These are phyloP conservation scores for Phytophthora fragariaefolia DNA, from an alignment of 352 stramenopile species.

Conservation along the genomic window DNA sequence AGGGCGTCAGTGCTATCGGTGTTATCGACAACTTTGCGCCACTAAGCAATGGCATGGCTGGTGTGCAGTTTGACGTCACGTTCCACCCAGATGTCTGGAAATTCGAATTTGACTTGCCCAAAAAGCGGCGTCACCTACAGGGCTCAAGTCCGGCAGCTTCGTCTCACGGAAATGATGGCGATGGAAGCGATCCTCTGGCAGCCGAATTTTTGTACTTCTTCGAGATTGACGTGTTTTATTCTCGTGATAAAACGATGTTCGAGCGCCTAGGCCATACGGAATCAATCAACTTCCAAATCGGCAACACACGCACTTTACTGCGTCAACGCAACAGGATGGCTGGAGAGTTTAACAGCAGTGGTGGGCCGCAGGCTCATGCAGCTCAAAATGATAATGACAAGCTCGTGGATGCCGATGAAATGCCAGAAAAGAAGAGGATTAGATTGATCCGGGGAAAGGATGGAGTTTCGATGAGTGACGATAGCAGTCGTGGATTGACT, in stretches of 20 bases:
- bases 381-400: constrained; percentile 52
- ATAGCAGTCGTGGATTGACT: constrained; percentile 23
- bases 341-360: constrained; percentile 41
- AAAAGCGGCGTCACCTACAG: constrained; percentile 83
- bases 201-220: constrained; percentile 89
- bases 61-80: constrained; percentile 80
- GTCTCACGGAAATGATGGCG: constrained; percentile 20
- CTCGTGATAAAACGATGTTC: constrained; percentile 61
- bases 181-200: constrained; percentile 44
- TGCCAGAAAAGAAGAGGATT: constrained; percentile 87
- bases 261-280: constrained; percentile 69
- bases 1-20: constrained; percentile 71
- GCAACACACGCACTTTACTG: constrained; percentile 84
- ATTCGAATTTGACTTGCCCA: constrained; percentile 89
- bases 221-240: constrained; percentile 86
- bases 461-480: constrained; percentile 6
- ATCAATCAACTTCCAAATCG: constrained; percentile 88
- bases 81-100: constrained; percentile 92
- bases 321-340: constrained; percentile 85
- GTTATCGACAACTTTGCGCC: constrained; percentile 63
- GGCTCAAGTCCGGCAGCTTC: constrained; percentile 33
- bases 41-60: constrained; percentile 35
- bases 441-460: constrained; percentile 55
- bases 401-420: constrained; percentile 49
- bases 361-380: constrained; percentile 37